A percentile compares a stretch with the other conserved stretches of the same genome.
Evolutionary conservation across 805 yeast species (phyloP).

Genomic region (Candida maris): DNA sequence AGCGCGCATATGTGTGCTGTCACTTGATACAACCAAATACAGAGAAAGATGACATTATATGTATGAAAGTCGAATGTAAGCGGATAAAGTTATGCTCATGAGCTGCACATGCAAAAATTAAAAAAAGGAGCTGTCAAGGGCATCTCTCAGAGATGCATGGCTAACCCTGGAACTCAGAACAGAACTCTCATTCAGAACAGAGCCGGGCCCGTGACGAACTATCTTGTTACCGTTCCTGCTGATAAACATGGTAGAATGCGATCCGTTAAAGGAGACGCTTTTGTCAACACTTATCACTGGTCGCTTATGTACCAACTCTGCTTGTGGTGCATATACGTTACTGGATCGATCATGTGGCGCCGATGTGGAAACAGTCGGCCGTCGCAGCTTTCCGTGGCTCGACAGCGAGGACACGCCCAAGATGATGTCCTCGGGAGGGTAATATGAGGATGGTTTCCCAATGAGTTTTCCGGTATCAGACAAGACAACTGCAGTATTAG

Average conservation of each 20-base stretch:
- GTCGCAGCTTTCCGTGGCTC: neutral
- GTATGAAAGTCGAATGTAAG: no score
- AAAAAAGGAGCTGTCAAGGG: slow-evolving; percentile 31
- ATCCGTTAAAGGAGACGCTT: slow-evolving; percentile 27
- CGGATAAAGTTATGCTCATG: no score
- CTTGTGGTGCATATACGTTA: slow-evolving; percentile 1
- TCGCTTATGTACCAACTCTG: neutral
- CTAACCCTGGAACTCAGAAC: slow-evolving; percentile 40
- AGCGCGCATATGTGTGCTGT: no score
- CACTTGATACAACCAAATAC: no score
- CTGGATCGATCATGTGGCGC: neutral
- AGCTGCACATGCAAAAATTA: slow-evolving; percentile 1
- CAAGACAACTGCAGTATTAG: slow-evolving; percentile 28
- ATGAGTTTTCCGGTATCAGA: slow-evolving; percentile 32
- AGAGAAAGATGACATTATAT: no score
- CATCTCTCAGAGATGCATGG: slow-evolving; percentile 46
- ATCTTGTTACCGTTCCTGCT: slow-evolving; percentile 40
- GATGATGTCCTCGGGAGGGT: slow-evolving; percentile 6
- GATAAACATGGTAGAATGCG: slow-evolving; percentile 39
- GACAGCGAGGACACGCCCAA: neutral
- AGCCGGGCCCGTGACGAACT: slow-evolving; percentile 42
- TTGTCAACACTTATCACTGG: slow-evolving; percentile 5
- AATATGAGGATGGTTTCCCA: slow-evolving; percentile 21
- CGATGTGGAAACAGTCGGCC: neutral
- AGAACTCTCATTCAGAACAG: slow-evolving; percentile 33